Conservation (phyloP, 805 yeast genomes). For the Middelhovenomyces tepae region DNA sequence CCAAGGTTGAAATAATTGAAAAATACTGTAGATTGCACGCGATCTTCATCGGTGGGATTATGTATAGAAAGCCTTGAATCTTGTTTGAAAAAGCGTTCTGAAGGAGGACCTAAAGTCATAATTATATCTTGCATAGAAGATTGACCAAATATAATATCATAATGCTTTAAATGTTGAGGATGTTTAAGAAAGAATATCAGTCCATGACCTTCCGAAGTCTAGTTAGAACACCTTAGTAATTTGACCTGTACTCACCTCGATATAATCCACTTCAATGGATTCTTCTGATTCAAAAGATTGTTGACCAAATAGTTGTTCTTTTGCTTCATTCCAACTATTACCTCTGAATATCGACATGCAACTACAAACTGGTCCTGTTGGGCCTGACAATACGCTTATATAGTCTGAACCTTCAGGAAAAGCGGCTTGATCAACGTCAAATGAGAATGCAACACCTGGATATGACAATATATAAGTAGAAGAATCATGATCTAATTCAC, state of each 20-base stretch:
- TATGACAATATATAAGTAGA: constrained; percentile 40
- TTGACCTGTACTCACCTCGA: constrained; percentile 2
- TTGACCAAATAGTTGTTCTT: constrained; percentile 8
- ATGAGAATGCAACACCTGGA: constrained; percentile 49
- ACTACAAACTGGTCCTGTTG: constrained; percentile 13
- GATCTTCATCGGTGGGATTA: constrained; percentile 21
- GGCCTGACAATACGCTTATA: constrained; percentile 20
- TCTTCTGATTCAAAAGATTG: constrained; percentile 3
- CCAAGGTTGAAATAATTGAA: constrained; percentile 47
- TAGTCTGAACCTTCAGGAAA: constrained; percentile 17
- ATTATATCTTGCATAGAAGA: constrained; percentile 46
- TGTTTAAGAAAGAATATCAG: constrained; percentile 7
- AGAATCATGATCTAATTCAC: constrained; percentile 27
- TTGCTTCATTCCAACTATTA: constrained; percentile 18
- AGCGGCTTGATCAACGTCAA: constrained; percentile 23
- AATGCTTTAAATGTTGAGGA: constrained; percentile 3
- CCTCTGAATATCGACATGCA: constrained; percentile 20
- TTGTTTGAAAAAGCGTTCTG: constrained; percentile 40
- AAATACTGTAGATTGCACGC: constrained; percentile 13
- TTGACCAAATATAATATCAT: constrained; percentile 24
- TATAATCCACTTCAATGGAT: constrained; percentile 5
- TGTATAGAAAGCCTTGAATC: constrained; percentile 39
- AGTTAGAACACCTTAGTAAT: neutral
- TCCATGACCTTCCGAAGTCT: constrained; percentile 5
- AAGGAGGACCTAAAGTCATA: constrained; percentile 47